Evolutionary conservation across 257 asterid species (phyloP), one percentile per base, ranked within the genome.

Genomic region (Rhazya stricta): DNA sequence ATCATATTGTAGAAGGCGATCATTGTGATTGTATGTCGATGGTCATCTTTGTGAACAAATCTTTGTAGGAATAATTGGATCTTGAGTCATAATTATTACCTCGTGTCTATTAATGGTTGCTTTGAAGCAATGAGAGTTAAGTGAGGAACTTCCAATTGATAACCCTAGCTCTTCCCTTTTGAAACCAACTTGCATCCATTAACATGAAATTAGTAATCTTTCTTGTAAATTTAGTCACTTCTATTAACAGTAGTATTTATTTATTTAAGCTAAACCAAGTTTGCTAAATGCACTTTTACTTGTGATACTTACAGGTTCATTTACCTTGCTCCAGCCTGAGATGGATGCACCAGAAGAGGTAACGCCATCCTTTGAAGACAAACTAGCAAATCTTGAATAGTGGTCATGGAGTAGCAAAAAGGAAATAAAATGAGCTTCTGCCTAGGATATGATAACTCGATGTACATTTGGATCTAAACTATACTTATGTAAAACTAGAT

Each of bases 221-320:
- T 46, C 48, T 50, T 32, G n/a, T 30, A 23, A 50, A 67, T 61
- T 30, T 89, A 88, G 78, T 91, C 97, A 76, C 96, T 94, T 79
- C 71, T 82, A 79, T 91, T 97, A 72, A 91, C 91, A 60, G 97
- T 90, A 0, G 95, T 94, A 75, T 88, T 91, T 80, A 94, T 94
- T 84, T 94, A 97, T 72, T 94, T 97, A n/a, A 45, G 81, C 69
- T 48, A 94, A 75, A 53, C 94, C 97, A 46, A 9, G 62, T 78
- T 81, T 89, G 9, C 80, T 76, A 78, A 90, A 85, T 39, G 96
- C 88, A 53, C 45, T 82, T 27, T 80, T 56, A 76, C 93, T 91
- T 43, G 97, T 85, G 72, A 94, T 94, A 45, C 98, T 97, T 27
- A 89, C 91, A 67, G 97, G 97, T 79, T 94, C 98, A 39, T 72